Base-by-base conservation (phyloP, 2,329 filamentous ascomycete genomes). In the Didymella keratinophila region DNA sequence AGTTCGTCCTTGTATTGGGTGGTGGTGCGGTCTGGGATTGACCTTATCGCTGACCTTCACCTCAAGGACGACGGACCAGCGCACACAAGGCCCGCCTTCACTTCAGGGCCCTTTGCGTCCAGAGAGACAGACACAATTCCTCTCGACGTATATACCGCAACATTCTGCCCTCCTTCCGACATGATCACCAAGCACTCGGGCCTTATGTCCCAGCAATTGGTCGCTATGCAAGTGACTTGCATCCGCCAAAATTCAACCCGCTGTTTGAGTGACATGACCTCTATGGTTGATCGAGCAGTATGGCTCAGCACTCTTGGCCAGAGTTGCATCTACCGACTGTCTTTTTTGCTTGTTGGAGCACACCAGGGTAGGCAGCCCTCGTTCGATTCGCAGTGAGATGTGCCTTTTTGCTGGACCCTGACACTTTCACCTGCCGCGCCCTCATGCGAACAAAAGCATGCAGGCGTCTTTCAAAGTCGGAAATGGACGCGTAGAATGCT, bases 301-400 rank as follows among this genome's bases (percentile, higher is more conserved):
- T 47, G 54, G 54, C 54, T 8, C 47, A 51, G 54, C 53, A 46
- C 54, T 56, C 47, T 20, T n/a, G 12, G 42, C 54, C 42, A 47
- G 54, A 52, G 47, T 36, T 34, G 34, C 42, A 46, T 47, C 47
- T 52, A 52, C 54, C 47, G 34, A 47, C 21, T 36, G 42, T 23
- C 42, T 18, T 41, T 51, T 43, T 47, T 42, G 42, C 47, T n/a
- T 16, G 9, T 36, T 16, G 20, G 18, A 8, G 10, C 18, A 25
- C 14, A 28, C 46, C 18, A 10, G 27, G 27, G 9, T 1, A 37
- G 4, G 11, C 11, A 27, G 11, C 54, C 34, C 7, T 7, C 14
- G 54, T 56, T 56, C 54, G 54, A 56, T 32, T 4, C 36, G 18
- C 48, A 18, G 42, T 28, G n/a, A 11, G 20, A 36, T 10, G 11